Percentiles rank a stretch among this genome's conserved stretches.
These are phyloP conservation scores for Pythium chondricola DNA, from an alignment of 352 stramenopile genomes.

Conservation along the genomic window DNA sequence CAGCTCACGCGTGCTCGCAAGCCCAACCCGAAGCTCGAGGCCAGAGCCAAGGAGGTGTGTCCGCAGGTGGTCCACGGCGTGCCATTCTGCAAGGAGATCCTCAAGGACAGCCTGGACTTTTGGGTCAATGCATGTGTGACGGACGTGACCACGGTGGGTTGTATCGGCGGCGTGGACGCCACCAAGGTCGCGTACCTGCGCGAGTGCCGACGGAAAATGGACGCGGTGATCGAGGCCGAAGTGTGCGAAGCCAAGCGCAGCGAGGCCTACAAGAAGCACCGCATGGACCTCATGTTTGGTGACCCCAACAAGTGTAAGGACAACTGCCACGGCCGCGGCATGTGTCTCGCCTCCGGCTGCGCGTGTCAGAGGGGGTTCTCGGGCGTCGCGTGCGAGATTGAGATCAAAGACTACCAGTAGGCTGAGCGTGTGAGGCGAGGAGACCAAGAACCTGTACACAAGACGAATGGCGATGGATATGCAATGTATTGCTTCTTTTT, in stretches of 20 bases:
- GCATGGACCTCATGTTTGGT: conserved; percentile 1
- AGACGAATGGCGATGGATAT: too few species aligned
- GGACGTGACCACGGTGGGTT: neutral
- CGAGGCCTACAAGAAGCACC: neutral
- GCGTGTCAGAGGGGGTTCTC: conserved; percentile 2
- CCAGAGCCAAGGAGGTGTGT: neutral
- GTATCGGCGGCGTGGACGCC: neutral
- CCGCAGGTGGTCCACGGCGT: neutral
- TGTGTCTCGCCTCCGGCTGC: conserved; percentile 1
- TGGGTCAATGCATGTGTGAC: neutral
- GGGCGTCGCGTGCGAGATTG: conserved; percentile 6
- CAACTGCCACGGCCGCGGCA: neutral
- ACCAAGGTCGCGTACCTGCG: conserved; percentile 2
- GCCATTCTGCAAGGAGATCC: neutral
- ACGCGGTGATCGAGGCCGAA: neutral
- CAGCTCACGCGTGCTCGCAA: neutral
- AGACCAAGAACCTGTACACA: too few species aligned
- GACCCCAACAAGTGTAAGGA: neutral
- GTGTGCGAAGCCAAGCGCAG: neutral
- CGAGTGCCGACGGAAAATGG: conserved; percentile 1
- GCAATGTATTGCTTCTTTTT: too few species aligned
- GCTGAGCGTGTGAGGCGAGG: too few species aligned
- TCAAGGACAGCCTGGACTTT: neutral
- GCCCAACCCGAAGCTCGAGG: neutral
- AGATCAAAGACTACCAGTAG: too few species aligned